Base-by-base conservation (phyloP, 2,329 filamentous ascomycete species). In the Fusarium sp. region DNA sequence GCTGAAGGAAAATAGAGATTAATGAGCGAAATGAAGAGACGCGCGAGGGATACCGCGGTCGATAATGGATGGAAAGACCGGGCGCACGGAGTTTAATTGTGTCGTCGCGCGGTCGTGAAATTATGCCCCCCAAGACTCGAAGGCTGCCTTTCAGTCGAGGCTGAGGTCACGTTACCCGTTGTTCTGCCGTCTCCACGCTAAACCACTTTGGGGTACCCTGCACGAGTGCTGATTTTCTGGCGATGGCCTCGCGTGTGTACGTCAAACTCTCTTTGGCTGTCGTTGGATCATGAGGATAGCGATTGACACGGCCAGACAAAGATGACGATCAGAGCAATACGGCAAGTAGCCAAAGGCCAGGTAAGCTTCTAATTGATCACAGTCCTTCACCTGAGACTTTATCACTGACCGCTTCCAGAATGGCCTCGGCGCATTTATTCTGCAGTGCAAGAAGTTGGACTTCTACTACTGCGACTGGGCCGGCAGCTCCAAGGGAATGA, bases 401-500 rank as follows among this genome's bases (percentile, higher is more conserved):
- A 27, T 45, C 34, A 57, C 80, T 78, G 57, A 79, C 69, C 45
- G 50, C 29, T 42, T 37, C 8, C 37, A 98, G 95, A 98, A 99
- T 87, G 96, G 96, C 88, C 89, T 98, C 77, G 96, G 96, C 80
- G 94, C 95, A 82, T 98, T 98, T 87, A 94, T 99, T 84, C 90
- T 98, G 67, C 96, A 98, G 87, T 99, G 96, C 91, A 97, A 94
- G 88, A 93, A 93, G 81, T 88, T 99, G 83, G 94, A 98, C 83
- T 94, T 99, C 81, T 94, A 97, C 86, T 99, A 98, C 87, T 98
- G 96, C 87, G 95, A 98, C 88, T 95, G 93, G 90, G 94, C 93
- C 67, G 96, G 95, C 73, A 97, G 94, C 83, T 98, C 96, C 40
- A 91, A 87, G 80, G 96, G 96, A 81, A 98, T 98, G 95, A 96